Evolutionary conservation across 2,329 filamentous ascomycete genomes (phyloP), one percentile per base, ranked within the genome.

Genomic region (Phialemoniopsis sp.): DNA sequence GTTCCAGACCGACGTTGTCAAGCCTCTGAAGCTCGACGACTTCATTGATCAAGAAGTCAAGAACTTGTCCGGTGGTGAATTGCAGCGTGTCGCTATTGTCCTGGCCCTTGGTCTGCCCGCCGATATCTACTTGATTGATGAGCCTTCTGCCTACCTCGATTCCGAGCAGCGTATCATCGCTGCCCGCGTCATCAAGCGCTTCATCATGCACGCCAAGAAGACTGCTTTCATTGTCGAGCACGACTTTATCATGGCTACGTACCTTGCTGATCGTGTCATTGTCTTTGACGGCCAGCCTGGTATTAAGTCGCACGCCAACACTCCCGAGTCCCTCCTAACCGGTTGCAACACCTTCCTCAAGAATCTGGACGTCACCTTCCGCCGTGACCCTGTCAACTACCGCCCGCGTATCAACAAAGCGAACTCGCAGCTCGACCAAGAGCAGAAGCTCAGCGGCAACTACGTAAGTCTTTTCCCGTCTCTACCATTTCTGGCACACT

Each of bases 131-230:
- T 77, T 98, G 48, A 98, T 98, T 58, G 93, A 98, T 60, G 93
- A 98, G 71, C 93, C 93, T 34, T 93, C 87, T 52, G 90, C 90
- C 46, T 98, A 98, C 67, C 86, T 98, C 43, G 93, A 98, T 65
- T 97, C 93, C 36, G 93, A 98, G 71, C 93, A 98, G 71, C 91
- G 93, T 86, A 95, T 98, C 59, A 84, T 98, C 55, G 91, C 90
- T 46, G 86, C 91, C 34, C 86, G 90, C 60, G 94, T 98, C 61
- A 98, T 98, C 73, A 98, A 98, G 78, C 86, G 93, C 51, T 98
- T 95, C 78, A 98, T 98, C 68, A 98, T 98, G 93, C 91, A 98
- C 74, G 84, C 89, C 56, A 97, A 97, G 82, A 97, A 97, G 81
- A 98, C 93, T 1, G 93, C 93, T 37, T 98, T 98, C 64, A 82